Base-by-base conservation (phyloP, 169 alveolate species). In the Perkinsus marinus region DNA sequence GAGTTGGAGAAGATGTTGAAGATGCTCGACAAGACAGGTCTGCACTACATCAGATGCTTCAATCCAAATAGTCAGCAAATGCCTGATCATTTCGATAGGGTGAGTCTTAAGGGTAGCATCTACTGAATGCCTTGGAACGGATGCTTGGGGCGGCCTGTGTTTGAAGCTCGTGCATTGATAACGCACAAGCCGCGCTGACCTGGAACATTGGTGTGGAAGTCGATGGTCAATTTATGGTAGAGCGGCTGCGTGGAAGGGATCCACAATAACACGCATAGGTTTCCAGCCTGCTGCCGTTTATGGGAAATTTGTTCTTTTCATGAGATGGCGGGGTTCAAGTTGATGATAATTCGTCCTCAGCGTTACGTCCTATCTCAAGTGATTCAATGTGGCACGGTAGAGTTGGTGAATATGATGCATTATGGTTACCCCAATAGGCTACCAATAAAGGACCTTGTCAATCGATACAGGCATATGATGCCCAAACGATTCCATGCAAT, bases 321-420 rank as follows among this genome's bases (percentile, higher is more conserved):
- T n/a, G n/a, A n/a, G n/a, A n/a, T n/a, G n/a, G n/a, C n/a, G n/a
- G n/a, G n/a, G n/a, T n/a, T n/a, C n/a, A n/a, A n/a, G n/a, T n/a
- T n/a, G n/a, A n/a, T n/a, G 46, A 41, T 41, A 41, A 6, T 41
- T 41, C 46, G 3, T 41, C 46, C 79, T 57, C 79, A 57, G 79
- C 79, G 79, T 19, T 90, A 90, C n/a, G 95, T 93, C 9, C 90
- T 93, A 34, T 91, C 69, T 43, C 95, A 93, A 41, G 92, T 93
- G 93, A 90, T 92, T 22, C 95, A 93, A 39, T 93, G 94, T 0
- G 95, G 95, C 30, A 93, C 95, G 39, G 92, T 93, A 34, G 94
- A 93, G 90, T 68, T 93, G 92, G 95, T 93, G 0, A 91, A 93
- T 36, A n/a, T 93, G 47, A 93, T 93, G 95, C 95, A 93, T 91